Base-by-base conservation (phyloP, 352 stramenopile species). In the Phytophthora agathidicida region DNA sequence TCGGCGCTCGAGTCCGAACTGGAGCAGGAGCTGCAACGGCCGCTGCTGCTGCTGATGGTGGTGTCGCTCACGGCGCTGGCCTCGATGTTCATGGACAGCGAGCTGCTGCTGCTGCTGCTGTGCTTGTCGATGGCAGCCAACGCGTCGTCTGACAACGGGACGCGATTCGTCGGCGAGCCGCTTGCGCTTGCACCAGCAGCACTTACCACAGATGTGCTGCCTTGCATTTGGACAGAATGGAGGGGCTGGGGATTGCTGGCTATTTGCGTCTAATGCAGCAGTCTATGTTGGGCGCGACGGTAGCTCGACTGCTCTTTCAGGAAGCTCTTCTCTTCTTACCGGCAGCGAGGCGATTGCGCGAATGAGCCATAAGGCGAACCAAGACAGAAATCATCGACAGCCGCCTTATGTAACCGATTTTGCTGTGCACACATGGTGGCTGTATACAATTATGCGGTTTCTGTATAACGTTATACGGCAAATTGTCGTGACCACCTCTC, bases 41-140 rank as follows among this genome's bases (percentile, higher is more conserved):
- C 58, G 22, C 64, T 57, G 47, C 69, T 80, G 42, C 71, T 80
- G 56, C 61, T 80, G 35, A 72, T 66, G 26, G 71, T 77, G 17
- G 63, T 57, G 60, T 80, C 73, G 46, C 71, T 76, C 42, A 68
- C 54, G 17, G 33, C 51, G 31, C 66, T 80, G 45, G 47, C 42
- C 38, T 72, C 68, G 41, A 73, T 63, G 28, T 31, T 36, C 9
- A 36, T 53, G 14, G 19, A n/a, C 26, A 31, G 44, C 22, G 35
- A 66, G 38, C 35, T 39, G 30, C 11, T 45, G 22, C 30, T 32
- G 38, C 35, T 39, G 30, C 11, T 45, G 22, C 30, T 32, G 23
- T n/a, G 30, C 38, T 64, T 66, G n/a, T 44, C 50, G 30, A 58
- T 68, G 35, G 42, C 52, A 44, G 32, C 39, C 47, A 71, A 43